Evolutionary conservation across 2,329 filamentous ascomycete species (phyloP).

Genomic region (Capronia epimyces): DNA sequence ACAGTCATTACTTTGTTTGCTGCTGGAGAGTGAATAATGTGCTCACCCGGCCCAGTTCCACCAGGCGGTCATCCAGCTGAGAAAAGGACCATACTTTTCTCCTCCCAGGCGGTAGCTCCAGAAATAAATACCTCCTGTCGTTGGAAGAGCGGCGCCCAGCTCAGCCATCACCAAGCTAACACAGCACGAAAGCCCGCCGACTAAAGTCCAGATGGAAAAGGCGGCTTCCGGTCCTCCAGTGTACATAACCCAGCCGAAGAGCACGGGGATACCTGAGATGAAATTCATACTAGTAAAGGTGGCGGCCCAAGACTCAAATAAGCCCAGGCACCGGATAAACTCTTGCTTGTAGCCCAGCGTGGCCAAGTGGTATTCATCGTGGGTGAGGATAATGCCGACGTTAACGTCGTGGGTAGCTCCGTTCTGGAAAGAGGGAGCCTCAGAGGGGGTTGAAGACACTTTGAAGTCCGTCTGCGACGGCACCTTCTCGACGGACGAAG

Average conservation of each 20-base stretch:
- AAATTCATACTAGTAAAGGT: slow-evolving; percentile 38
- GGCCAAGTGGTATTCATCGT: slow-evolving; percentile 35
- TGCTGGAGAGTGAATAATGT: too few relatives aligned
- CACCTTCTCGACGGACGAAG: slow-evolving; percentile 5
- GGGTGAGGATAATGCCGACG: slow-evolving; percentile 18
- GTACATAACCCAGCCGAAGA: slow-evolving; percentile 40
- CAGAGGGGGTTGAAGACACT: slow-evolving; percentile 3
- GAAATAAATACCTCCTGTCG: slow-evolving; percentile 39
- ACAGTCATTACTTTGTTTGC: too few relatives aligned
- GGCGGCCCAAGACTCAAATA: slow-evolving; percentile 38
- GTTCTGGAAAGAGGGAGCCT: slow-evolving; percentile 14
- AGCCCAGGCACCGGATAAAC: slow-evolving; percentile 34
- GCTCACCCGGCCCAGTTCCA: slow-evolving; percentile 39
- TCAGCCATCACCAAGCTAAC: slow-evolving; percentile 39
- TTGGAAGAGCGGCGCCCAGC: slow-evolving; percentile 37
- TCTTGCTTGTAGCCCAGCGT: slow-evolving; percentile 36
- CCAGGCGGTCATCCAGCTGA: slow-evolving; percentile 41
- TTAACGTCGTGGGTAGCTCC: neutral
- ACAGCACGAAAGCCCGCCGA: slow-evolving; percentile 35
- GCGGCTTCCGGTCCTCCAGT: slow-evolving; percentile 38
- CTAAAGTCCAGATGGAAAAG: slow-evolving; percentile 40
- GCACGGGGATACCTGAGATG: slow-evolving; percentile 37
- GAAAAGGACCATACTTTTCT: slow-evolving; percentile 35
- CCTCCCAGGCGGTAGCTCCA: slow-evolving; percentile 39
- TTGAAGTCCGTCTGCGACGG: slow-evolving; percentile 12